phyloP scores from a whole-genome alignment of 2,329 filamentous ascomycete genomes.

The Calonectria honghensis region DNA sequence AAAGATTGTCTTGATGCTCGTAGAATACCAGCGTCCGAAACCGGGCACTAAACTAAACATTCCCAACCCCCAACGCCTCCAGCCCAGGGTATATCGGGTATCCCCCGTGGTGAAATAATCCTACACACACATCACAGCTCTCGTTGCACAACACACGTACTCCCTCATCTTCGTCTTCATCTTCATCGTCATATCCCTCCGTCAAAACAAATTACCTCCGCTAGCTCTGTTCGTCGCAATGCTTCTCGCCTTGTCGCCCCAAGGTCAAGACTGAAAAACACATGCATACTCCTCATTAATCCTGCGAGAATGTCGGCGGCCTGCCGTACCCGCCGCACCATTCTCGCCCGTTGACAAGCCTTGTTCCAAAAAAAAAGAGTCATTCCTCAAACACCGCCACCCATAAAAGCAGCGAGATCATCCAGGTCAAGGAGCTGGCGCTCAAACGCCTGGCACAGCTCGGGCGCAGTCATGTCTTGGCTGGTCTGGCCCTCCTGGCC shows the following conservation, averaged over 20 bases:
- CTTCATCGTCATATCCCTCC: slow-evolving; percentile 36
- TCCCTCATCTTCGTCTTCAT: slow-evolving; percentile 10
- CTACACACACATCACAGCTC: slow-evolving; percentile 43
- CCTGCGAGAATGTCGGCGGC: slow-evolving; percentile 2
- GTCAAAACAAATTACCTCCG: slow-evolving; percentile 36
- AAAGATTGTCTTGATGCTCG: slow-evolving; percentile 41
- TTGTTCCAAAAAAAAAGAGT: slow-evolving; percentile 2
- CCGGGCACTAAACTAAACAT: slow-evolving; percentile 44
- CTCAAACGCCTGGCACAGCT: slow-evolving; percentile 76
- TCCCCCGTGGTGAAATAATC: slow-evolving; percentile 50
- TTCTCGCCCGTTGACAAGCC: neutral
- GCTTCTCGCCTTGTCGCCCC: slow-evolving; percentile 12
- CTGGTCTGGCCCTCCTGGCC: slow-evolving; percentile 60
- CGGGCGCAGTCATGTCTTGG: slow-evolving; percentile 75
- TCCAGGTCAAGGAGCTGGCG: slow-evolving; percentile 76
- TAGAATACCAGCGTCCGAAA: slow-evolving; percentile 30
- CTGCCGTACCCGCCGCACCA: neutral
- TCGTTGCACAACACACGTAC: slow-evolving; percentile 17
- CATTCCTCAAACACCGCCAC: slow-evolving; percentile 70
- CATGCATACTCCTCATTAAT: slow-evolving; percentile 36
- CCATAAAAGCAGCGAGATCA: slow-evolving; percentile 78
- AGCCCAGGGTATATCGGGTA: slow-evolving; percentile 56
- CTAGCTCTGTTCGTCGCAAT: slow-evolving; percentile 14
- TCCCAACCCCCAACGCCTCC: slow-evolving; percentile 53
- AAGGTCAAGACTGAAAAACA: slow-evolving; percentile 33